phyloP scores from a whole-genome alignment of 352 stramenopile species.

The Phytophthora capsici region DNA sequence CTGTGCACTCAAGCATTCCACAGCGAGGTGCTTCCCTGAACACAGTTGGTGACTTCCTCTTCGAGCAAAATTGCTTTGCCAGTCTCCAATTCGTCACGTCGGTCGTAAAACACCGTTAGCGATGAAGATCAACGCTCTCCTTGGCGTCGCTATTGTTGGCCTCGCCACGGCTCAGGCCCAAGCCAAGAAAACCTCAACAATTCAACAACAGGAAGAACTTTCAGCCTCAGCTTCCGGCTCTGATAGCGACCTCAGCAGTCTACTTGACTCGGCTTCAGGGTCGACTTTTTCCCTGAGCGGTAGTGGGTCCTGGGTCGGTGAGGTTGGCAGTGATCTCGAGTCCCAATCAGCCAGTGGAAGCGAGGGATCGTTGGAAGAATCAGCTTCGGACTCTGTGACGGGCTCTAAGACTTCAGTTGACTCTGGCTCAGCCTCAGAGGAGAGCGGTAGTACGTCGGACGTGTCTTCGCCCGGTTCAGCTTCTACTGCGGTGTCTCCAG shows the following conservation, averaged over 20 bases:
- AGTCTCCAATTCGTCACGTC: not conserved
- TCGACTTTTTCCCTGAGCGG: not conserved
- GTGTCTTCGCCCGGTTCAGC: too few species aligned
- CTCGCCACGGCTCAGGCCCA: not conserved
- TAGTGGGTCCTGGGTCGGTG: not conserved
- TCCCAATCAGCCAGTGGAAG: not conserved
- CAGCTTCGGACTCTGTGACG: too few species aligned
- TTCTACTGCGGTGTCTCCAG: too few species aligned
- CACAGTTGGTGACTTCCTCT: too few species aligned
- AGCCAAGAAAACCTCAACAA: not conserved
- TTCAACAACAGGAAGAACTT: not conserved
- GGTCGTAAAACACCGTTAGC: not conserved
- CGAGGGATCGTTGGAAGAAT: too few species aligned
- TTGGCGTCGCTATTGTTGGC: not conserved
- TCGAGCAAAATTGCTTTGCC: not conserved
- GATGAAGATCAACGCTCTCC: constrained; percentile 2
- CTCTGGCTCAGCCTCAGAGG: too few species aligned
- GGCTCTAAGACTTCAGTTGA: too few species aligned
- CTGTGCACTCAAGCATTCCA: too few species aligned
- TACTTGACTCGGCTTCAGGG: not conserved
- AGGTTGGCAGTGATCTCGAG: not conserved
- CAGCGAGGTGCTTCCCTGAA: too few species aligned
- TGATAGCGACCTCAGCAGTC: not conserved
- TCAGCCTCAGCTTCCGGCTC: not conserved
- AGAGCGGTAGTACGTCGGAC: too few species aligned